phyloP scores from a whole-genome alignment of 345 rosid species.

The Pistacia vera region DNA sequence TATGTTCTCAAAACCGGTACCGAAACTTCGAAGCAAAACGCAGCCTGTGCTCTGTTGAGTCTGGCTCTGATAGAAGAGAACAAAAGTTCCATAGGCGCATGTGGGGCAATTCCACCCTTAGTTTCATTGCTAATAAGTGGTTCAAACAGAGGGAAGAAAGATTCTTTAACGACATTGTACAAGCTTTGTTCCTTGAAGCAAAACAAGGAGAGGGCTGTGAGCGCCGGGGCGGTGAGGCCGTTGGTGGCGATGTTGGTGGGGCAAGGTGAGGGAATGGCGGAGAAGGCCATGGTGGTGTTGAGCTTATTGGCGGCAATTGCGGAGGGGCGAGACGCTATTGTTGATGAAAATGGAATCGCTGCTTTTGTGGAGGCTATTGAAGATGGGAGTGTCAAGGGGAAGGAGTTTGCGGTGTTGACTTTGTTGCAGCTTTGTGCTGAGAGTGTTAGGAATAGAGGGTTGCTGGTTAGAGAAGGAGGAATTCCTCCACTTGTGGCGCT shows the following conservation, averaged over 20 bases:
- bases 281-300: slow-evolving; percentile 94
- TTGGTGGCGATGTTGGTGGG: slow-evolving; percentile 74
- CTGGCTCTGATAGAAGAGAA: slow-evolving; percentile 84
- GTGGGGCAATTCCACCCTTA: slow-evolving; percentile 93
- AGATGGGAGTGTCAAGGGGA: slow-evolving; percentile 83
- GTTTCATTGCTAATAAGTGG: slow-evolving; percentile 82
- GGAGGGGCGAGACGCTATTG: slow-evolving; percentile 78
- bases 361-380: slow-evolving; percentile 92
- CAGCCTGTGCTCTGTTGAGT: slow-evolving; percentile 88
- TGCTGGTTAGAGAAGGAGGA: slow-evolving; percentile 97
- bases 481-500: slow-evolving; percentile 96
- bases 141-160: slow-evolving; percentile 86
- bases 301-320: slow-evolving; percentile 73
- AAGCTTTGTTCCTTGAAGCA: slow-evolving; percentile 77
- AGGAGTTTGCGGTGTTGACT: slow-evolving; percentile 83
- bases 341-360: slow-evolving; percentile 87
- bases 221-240: slow-evolving; percentile 91
- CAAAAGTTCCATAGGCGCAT: slow-evolving; percentile 80
- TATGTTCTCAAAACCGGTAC: slow-evolving; percentile 92
- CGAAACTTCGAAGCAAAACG: slow-evolving; percentile 93
- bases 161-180: slow-evolving; percentile 87
- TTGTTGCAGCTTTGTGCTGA: slow-evolving; percentile 80
- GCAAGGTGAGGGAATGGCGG: slow-evolving; percentile 87
- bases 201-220: slow-evolving; percentile 92
- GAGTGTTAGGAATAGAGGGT: slow-evolving; percentile 72